A percentile compares a stretch with the other conserved stretches of the same genome.
phyloP scores from a whole-genome alignment of 306 rosid genomes.

The Cicer chorassanicum region DNA sequence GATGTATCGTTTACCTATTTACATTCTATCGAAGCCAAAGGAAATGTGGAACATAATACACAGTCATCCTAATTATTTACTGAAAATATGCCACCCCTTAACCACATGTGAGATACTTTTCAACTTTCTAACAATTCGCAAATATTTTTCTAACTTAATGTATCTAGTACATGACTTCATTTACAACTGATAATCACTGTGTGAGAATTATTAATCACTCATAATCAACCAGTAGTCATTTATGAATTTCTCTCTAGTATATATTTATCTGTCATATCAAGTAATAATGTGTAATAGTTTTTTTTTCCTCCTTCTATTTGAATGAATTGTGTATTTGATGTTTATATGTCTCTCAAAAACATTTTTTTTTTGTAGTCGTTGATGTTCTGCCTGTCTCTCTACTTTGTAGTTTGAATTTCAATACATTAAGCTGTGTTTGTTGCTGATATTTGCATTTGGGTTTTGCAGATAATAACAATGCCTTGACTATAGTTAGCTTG shows the following conservation, averaged over 20 bases:
- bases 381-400: background rate
- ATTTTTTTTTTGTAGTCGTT: background rate
- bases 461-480: constrained; percentile 81
- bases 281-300: background rate
- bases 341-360: background rate
- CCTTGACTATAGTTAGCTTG: constrained; percentile 71
- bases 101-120: background rate
- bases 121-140: background rate
- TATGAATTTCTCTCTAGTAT: background rate
- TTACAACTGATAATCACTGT: constrained; percentile 18
- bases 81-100: background rate
- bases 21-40: constrained; percentile 15
- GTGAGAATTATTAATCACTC: background rate
- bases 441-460: constrained; percentile 42
- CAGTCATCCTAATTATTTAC: background rate
- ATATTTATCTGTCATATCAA: constrained; percentile 4
- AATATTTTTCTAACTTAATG: background rate
- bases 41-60: background rate
- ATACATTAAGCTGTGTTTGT: constrained; percentile 11
- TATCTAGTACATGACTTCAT: background rate
- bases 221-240: background rate
- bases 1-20: background rate
- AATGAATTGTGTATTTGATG: background rate
- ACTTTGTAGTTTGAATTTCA: background rate
- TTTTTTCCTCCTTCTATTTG: background rate